These are phyloP conservation scores for Rhynchospora breviuscula DNA, from an alignment of 176 grass and related monocot genomes.

Conservation along the genomic window DNA sequence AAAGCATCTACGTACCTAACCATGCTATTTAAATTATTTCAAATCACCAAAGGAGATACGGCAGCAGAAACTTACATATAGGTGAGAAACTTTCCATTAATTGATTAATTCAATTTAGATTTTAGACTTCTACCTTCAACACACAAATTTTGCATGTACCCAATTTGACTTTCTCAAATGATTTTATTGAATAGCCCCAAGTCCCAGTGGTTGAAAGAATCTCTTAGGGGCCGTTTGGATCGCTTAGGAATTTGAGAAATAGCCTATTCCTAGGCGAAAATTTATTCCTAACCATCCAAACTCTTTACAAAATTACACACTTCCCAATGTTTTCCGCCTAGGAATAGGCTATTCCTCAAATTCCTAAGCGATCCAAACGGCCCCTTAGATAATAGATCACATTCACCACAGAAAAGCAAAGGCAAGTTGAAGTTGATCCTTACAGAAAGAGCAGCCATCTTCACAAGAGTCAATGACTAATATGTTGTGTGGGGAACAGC, in stretches of 20 bases:
- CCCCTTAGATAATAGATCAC: not conserved
- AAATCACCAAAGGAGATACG: not conserved
- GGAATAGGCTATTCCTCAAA: too few species aligned
- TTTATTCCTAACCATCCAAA: too few species aligned
- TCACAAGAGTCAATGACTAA: constrained; percentile 17
- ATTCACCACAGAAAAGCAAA: constrained; percentile 9
- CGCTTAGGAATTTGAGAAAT: too few species aligned
- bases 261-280: too few species aligned
- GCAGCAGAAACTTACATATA: not conserved
- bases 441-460: not conserved
- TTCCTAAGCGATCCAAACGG: too few species aligned
- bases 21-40: not conserved
- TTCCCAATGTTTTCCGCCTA: too few species aligned
- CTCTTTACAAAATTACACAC: too few species aligned
- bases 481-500: constrained; percentile 22
- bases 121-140: not conserved
- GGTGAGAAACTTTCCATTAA: not conserved
- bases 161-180: not conserved
- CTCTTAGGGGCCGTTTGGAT: too few species aligned
- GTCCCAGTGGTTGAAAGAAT: not conserved
- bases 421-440: not conserved
- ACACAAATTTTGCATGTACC: not conserved
- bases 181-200: not conserved
- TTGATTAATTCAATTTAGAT: not conserved
- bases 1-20: not conserved